Evolutionary conservation across 257 asterid genomes (phyloP).

Genomic region (Datura wrightii): DNA sequence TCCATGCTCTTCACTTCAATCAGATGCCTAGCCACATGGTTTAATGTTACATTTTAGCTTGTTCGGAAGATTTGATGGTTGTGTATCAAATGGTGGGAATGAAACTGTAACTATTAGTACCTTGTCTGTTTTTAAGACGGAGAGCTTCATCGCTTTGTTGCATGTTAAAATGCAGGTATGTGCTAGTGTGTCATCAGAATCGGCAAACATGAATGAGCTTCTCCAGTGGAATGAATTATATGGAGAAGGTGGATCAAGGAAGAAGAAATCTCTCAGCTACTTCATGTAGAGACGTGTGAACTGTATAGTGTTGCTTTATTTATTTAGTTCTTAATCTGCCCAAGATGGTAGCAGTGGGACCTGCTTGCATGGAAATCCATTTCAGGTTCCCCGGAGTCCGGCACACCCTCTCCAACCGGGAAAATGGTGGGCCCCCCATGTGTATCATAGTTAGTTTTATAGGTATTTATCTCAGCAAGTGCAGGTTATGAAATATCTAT

Average conservation of each 20-base stretch:
- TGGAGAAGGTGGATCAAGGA: slow-evolving; percentile 64
- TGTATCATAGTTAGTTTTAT: slow-evolving; percentile 33
- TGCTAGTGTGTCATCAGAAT: slow-evolving; percentile 65
- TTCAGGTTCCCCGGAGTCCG: slow-evolving; percentile 27
- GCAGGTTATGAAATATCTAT: slow-evolving; percentile 24
- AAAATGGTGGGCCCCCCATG: not conserved
- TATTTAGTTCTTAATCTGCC: slow-evolving; percentile 14
- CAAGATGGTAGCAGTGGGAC: slow-evolving; percentile 27
- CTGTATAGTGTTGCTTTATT: slow-evolving; percentile 33
- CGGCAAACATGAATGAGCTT: slow-evolving; percentile 59
- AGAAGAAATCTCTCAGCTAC: slow-evolving; percentile 57
- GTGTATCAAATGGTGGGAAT: not conserved
- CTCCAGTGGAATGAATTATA: slow-evolving; percentile 62
- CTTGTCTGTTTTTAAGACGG: not conserved
- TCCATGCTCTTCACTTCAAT: slow-evolving; percentile 20
- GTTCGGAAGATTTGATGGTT: slow-evolving; percentile 17
- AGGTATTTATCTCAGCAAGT: slow-evolving; percentile 8
- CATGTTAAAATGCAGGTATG: slow-evolving; percentile 49
- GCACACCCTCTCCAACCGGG: not conserved
- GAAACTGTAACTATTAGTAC: not conserved
- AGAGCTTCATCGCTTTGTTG: not conserved
- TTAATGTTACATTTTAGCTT: not conserved
- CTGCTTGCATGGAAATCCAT: slow-evolving; percentile 27
- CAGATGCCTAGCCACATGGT: slow-evolving; percentile 2
- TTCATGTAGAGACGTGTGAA: slow-evolving; percentile 50